Base-by-base conservation (phyloP, 306 rosid genomes). In the Lablab purpureus region DNA sequence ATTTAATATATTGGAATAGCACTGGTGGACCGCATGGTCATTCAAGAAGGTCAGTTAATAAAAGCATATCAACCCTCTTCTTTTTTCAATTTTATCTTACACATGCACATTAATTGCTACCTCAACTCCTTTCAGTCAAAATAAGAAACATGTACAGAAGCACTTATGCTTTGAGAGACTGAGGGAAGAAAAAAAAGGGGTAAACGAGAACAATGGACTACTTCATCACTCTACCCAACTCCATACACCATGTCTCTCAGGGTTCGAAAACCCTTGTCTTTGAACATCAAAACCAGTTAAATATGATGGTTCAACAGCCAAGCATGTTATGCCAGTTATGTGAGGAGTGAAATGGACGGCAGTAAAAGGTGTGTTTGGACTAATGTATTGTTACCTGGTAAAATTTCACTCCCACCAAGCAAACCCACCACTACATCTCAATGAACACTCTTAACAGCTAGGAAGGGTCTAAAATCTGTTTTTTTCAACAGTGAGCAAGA, bases 21-120 rank as follows among this genome's bases (percentile, higher is more conserved):
- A 59, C 55, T 7, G 49, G 22, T 59, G 88, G 75, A 49, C 83
- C 70, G n/a, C 80, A 72, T 60, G 41, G 2, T 6, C 23, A 30
- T 43, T 72, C 75, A 67, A 71, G 73, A 47, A 58, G 60, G 71
- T 15, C 43, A 71, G 58, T 59, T 14, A 76, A 54, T 28, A 72
- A 76, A 77, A 34, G 30, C 75, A 30, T 32, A 62, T 15, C 68
- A 7, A 30, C 68, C 41, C 41, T 30, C 43, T 30, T 17, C 2
- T 17, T 62, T 59, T 30, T 30, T 32, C 37, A 14, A 7, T 28
- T 62, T 62, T 62, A 59, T 19, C 14, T 62, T 28, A 62, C 43
- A 30, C 15, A 43, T 3, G 5, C 45, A 30, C 23, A 62, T 62
- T 62, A 30, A 62, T 62, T 15, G 43, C 76, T 13, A 62, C 15